A percentile compares a stretch with the other conserved stretches of the same genome.
These are phyloP conservation scores for Conringia planisiliqua DNA, from an alignment of 345 rosid genomes.

Conservation along the genomic window DNA sequence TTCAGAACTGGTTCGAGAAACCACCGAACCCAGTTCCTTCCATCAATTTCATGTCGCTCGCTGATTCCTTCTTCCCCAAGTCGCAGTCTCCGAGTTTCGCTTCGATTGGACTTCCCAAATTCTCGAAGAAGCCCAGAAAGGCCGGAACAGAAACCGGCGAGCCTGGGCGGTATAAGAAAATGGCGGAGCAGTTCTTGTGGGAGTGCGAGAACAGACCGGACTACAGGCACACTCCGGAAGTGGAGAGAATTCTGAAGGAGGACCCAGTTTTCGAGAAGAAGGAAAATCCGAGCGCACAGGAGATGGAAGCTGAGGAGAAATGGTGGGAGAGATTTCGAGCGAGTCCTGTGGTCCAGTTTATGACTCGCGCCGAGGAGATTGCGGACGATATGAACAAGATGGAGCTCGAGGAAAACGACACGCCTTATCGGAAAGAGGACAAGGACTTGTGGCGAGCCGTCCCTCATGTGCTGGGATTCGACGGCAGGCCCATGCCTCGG, in stretches of 20 bases:
- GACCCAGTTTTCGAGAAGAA: constrained; percentile 60
- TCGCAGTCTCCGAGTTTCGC: constrained; percentile 49
- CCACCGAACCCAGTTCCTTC: constrained; percentile 61
- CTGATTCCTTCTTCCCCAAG: constrained; percentile 36
- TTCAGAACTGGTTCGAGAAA: constrained; percentile 73
- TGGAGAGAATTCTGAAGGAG: constrained; percentile 58
- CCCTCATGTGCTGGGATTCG: constrained; percentile 70
- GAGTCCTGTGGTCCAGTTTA: constrained; percentile 66
- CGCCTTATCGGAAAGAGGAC: constrained; percentile 67
- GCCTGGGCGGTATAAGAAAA: constrained; percentile 40
- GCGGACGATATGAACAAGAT: constrained; percentile 52
- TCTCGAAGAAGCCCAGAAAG: constrained; percentile 29
- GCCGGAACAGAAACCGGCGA: constrained; percentile 35
- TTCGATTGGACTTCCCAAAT: constrained; percentile 48
- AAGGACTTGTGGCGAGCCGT: constrained; percentile 64
- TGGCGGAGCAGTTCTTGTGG: constrained; percentile 67
- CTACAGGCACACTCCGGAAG: constrained; percentile 72
- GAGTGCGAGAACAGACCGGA: constrained; percentile 79
- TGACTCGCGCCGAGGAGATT: constrained; percentile 60
- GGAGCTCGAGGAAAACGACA: constrained; percentile 57
- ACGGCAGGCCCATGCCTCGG: constrained; percentile 89
- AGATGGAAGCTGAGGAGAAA: constrained; percentile 58
- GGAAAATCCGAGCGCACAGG: constrained; percentile 67
- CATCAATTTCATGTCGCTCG: constrained; percentile 43
- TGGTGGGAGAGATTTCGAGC: constrained; percentile 68